Conservation (phyloP, 2,329 filamentous ascomycete species). For the Talaromyces sp. region DNA sequence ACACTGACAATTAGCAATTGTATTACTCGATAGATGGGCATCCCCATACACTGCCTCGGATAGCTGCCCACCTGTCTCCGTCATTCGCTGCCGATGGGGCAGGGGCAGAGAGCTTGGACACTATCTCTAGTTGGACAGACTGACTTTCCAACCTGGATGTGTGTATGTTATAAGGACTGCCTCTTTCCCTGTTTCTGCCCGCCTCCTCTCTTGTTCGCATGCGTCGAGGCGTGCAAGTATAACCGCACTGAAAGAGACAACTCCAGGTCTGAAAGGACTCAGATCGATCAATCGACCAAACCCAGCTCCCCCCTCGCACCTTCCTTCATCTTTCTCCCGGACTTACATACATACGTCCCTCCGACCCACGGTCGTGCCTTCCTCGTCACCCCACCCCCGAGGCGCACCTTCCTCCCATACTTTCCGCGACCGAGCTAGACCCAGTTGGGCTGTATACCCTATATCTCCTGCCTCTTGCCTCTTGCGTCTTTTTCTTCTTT, state of each 20-base stretch:
- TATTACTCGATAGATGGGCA: constrained; percentile 12
- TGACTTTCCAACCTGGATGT: not conserved
- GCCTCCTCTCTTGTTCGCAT: not conserved
- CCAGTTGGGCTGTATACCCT: not conserved
- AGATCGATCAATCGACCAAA: not conserved
- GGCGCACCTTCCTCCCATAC: constrained; percentile 7
- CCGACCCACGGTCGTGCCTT: constrained; percentile 11
- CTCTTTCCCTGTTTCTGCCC: not conserved
- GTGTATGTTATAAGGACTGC: not conserved
- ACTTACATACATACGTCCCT: not conserved
- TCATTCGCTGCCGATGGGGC: not conserved
- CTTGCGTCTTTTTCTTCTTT: not conserved
- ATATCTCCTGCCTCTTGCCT: not conserved
- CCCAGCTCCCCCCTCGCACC: not conserved
- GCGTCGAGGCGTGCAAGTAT: not conserved
- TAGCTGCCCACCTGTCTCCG: constrained; percentile 7
- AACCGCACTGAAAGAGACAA: not conserved
- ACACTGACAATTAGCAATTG: constrained; percentile 13
- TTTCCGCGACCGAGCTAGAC: constrained; percentile 8
- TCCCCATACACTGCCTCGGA: constrained; percentile 3
- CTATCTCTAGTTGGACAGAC: not conserved
- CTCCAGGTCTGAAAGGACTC: not conserved
- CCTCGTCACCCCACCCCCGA: not conserved
- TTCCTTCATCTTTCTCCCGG: not conserved
- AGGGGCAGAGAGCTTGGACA: not conserved